Evolutionary conservation across 768 basidiomycete genomes (phyloP).

Genomic region (Infundibulicybe gibba): DNA sequence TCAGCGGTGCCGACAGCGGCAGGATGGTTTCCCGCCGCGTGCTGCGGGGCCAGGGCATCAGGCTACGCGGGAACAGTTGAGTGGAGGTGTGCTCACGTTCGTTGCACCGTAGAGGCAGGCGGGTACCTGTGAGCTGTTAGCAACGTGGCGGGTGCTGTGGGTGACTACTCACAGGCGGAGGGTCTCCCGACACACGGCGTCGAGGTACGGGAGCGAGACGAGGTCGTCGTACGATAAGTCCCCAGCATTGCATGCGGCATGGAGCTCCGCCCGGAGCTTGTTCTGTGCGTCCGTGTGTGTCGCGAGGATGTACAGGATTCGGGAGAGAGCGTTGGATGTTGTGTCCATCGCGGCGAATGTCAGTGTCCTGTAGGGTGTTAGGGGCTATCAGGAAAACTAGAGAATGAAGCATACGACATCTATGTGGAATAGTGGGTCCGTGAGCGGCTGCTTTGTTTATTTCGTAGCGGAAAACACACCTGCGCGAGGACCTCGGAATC

Average conservation of each 20-base stretch:
- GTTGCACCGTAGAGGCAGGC: neutral
- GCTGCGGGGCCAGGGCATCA: constrained; percentile 14
- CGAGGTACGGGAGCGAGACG: neutral
- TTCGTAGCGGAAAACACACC: constrained; percentile 3
- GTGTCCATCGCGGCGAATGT: constrained; percentile 41
- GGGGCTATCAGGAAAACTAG: neutral
- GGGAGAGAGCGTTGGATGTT: constrained; percentile 31
- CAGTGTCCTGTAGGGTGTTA: constrained; percentile 20
- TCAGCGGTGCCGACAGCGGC: constrained; percentile 36
- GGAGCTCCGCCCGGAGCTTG: constrained; percentile 30
- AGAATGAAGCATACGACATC: neutral
- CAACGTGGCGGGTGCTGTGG: neutral
- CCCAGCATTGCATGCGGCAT: constrained; percentile 17
- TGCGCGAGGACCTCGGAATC: constrained; percentile 25
- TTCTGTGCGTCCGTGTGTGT: constrained; percentile 32
- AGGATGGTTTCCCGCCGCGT: constrained; percentile 31
- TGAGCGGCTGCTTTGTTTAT: neutral
- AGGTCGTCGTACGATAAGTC: constrained; percentile 34
- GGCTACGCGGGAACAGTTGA: neutral
- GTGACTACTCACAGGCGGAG: neutral
- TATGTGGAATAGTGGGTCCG: neutral
- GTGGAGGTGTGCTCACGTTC: neutral
- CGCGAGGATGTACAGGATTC: constrained; percentile 28
- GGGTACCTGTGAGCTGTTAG: neutral
- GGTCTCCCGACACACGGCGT: neutral